phyloP scores from a whole-genome alignment of 306 rosid genomes.

The Malus asiatica region DNA sequence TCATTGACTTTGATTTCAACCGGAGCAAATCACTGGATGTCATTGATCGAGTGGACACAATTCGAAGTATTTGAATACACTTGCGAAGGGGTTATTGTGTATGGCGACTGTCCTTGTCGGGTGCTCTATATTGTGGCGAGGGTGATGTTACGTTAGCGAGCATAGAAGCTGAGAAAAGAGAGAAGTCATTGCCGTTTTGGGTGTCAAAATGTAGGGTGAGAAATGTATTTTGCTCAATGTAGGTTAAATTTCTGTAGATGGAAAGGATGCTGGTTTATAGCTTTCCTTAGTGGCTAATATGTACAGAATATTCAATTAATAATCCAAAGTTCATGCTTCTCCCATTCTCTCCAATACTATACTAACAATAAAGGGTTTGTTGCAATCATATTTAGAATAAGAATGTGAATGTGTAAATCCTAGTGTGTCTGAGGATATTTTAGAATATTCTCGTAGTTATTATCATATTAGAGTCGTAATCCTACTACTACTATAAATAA shows the following conservation, averaged over 20 bases:
- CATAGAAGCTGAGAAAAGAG: not conserved
- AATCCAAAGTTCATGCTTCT: slow-evolving; percentile 4
- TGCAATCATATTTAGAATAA: no score
- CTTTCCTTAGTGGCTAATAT: slow-evolving; percentile 11
- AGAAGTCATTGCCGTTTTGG: not conserved
- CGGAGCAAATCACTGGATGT: slow-evolving; percentile 69
- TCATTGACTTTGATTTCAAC: slow-evolving; percentile 72
- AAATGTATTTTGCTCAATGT: not conserved
- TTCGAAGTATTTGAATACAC: slow-evolving; percentile 30
- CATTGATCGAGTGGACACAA: slow-evolving; percentile 80
- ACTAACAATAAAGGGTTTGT: not conserved
- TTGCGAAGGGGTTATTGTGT: not conserved
- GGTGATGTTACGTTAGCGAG: not conserved
- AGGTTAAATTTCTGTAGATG: slow-evolving; percentile 9
- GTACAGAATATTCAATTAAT: slow-evolving; percentile 17
- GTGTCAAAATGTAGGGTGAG: slow-evolving; percentile 12
- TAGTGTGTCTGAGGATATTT: no score
- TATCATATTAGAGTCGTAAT: no score
- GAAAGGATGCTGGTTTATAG: slow-evolving; percentile 2
- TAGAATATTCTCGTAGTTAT: no score
- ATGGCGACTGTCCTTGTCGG: not conserved
- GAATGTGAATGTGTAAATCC: no score
- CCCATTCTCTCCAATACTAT: not conserved
- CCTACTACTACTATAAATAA: no score
- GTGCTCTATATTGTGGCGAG: not conserved